A percentile compares a stretch with the other conserved stretches of the same genome.
Evolutionary conservation across 148 eudicot species (phyloP).

Genomic region (Hydrangea macrophylla): DNA sequence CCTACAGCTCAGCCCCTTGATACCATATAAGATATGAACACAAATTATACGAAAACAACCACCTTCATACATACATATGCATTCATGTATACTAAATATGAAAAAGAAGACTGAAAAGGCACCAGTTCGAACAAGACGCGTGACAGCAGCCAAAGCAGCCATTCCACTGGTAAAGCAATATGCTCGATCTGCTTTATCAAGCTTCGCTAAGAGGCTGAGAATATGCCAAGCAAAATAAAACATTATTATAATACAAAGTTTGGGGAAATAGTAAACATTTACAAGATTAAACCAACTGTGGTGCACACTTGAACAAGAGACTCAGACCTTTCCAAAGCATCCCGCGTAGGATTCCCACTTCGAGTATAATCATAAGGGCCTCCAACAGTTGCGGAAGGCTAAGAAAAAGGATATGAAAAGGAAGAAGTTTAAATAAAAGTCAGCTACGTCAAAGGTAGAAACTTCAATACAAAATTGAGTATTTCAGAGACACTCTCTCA

Average conservation of each 20-base stretch:
- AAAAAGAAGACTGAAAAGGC: conserved; percentile 8
- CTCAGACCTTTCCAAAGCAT: conserved; percentile 69
- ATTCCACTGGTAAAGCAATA: conserved; percentile 98
- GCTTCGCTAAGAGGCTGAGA: conserved; percentile 73
- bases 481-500: not conserved
- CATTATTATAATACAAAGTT: conserved; percentile 3
- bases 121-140: conserved; percentile 91
- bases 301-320: conserved; percentile 1
- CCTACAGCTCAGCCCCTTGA: not conserved
- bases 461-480: too few species aligned
- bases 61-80: not conserved
- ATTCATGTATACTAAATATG: not conserved
- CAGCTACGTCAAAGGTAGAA: not conserved
- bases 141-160: conserved; percentile 97
- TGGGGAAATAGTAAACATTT: not conserved
- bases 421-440: not conserved
- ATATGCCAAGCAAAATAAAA: conserved; percentile 10
- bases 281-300: not conserved
- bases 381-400: conserved; percentile 79
- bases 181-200: conserved; percentile 96
- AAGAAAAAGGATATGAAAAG: conserved; percentile 11
- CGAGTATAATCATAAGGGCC: conserved; percentile 95
- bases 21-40: not conserved
- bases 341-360: conserved; percentile 97
- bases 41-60: not conserved